Percentiles rank a stretch among this genome's conserved stretches.
phyloP scores from a whole-genome alignment of 1,284 basidiomycete species.

The Leccinum solheimii region DNA sequence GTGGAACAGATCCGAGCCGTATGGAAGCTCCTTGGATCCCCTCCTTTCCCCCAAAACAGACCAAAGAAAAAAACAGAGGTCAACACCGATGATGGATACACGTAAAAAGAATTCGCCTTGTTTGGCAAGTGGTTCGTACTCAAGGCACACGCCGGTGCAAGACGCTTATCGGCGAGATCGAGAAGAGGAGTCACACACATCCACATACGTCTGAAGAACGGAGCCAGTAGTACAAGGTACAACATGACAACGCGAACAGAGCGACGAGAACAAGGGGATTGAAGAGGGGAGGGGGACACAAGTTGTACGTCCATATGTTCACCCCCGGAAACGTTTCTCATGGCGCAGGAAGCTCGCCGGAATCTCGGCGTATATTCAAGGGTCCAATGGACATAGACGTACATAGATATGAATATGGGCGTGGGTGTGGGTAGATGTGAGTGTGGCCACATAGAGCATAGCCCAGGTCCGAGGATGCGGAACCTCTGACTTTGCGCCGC shows the following conservation, averaged over 20 bases:
- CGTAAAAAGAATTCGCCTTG: slow-evolving; percentile 7
- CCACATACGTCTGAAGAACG: not conserved
- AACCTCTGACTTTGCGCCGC: slow-evolving; percentile 8
- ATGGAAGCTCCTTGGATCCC: not conserved
- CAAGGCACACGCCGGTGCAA: not conserved
- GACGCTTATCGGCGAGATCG: not conserved
- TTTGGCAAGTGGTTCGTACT: not conserved
- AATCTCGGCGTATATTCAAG: not conserved
- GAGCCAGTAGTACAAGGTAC: not conserved
- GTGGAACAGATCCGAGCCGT: slow-evolving; percentile 17
- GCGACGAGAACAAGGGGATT: not conserved
- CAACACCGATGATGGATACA: slow-evolving; percentile 10
- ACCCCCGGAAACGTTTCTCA: not conserved
- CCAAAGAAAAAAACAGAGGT: not conserved
- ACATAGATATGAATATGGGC: not conserved
- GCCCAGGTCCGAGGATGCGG: slow-evolving; percentile 5
- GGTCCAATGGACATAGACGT: not conserved
- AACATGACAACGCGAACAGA: not conserved
- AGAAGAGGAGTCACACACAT: slow-evolving; percentile 1
- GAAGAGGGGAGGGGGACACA: too few species aligned
- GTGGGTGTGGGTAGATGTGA: not conserved
- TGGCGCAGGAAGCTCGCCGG: not conserved
- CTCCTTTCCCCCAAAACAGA: not conserved
- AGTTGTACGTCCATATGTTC: not conserved
- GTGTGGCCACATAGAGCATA: not conserved